Evolutionary conservation across 163 green algal species (phyloP).

Genomic region (Chlorella variabilis): DNA sequence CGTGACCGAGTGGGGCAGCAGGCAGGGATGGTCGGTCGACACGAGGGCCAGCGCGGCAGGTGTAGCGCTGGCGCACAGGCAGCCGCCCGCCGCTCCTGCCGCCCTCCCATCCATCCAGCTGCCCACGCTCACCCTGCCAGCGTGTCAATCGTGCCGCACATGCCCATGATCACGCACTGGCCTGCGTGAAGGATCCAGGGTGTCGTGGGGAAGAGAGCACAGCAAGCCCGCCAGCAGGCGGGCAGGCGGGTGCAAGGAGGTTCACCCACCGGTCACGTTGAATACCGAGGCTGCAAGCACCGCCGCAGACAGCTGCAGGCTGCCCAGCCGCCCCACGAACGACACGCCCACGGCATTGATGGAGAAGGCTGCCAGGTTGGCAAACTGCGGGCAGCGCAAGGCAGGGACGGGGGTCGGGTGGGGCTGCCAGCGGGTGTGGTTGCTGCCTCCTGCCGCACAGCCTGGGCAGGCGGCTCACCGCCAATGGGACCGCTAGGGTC

Average conservation of each 20-base stretch:
- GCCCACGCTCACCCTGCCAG: conserved; percentile 4
- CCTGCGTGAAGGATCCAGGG: not conserved
- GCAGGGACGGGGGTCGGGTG: too few relatives aligned
- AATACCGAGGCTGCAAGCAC: conserved; percentile 32
- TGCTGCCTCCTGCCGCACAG: too few relatives aligned
- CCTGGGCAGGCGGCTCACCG: too few relatives aligned
- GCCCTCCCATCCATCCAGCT: too few relatives aligned
- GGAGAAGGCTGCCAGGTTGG: not conserved
- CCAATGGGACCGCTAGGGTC: not conserved
- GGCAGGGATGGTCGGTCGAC: too few relatives aligned
- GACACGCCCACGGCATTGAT: not conserved
- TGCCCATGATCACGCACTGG: conserved; percentile 11
- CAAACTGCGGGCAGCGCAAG: not conserved
- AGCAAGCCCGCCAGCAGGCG: too few relatives aligned
- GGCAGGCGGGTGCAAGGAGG: too few relatives aligned
- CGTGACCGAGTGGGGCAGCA: too few relatives aligned
- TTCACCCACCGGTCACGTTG: conserved; percentile 38
- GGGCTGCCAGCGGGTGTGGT: too few relatives aligned
- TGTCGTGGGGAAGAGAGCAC: too few relatives aligned
- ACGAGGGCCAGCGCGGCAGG: too few relatives aligned
- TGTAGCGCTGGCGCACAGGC: not conserved
- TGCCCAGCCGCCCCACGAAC: conserved; percentile 38
- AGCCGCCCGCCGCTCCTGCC: too few relatives aligned
- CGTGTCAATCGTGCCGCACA: conserved; percentile 30
- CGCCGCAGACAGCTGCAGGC: conserved; percentile 34